Evolutionary conservation across 352 stramenopile species (phyloP).

Genomic region (Peronospora farinosa): DNA sequence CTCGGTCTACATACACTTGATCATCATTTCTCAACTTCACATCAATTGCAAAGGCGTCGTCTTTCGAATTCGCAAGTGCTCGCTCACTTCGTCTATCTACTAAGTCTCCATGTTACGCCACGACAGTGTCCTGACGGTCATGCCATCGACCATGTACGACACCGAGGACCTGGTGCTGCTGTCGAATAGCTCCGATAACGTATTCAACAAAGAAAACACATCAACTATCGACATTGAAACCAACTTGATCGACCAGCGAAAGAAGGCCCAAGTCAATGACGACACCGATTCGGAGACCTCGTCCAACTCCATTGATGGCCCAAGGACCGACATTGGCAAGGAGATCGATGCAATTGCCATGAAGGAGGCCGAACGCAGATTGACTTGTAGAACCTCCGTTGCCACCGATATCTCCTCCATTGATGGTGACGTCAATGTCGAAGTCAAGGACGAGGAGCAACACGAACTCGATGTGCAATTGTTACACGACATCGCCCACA

Average conservation of each 20-base stretch:
- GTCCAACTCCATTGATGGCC: constrained; percentile 22
- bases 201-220: constrained; percentile 11
- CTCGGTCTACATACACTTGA: constrained; percentile 9
- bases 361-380: constrained; percentile 22
- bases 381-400: constrained; percentile 21
- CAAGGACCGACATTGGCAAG: constrained; percentile 5
- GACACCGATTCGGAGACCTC: constrained; percentile 19
- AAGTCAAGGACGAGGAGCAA: constrained; percentile 13
- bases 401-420: constrained; percentile 23
- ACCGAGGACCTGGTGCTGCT: constrained; percentile 8
- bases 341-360: constrained; percentile 12
- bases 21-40: constrained; percentile 22
- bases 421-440: constrained; percentile 6
- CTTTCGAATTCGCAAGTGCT: not conserved
- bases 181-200: constrained; percentile 17
- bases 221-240: constrained; percentile 23
- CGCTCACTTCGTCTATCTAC: constrained; percentile 7
- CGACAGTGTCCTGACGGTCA: constrained; percentile 12
- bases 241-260: constrained; percentile 17
- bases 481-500: constrained; percentile 34
- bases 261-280: constrained; percentile 7
- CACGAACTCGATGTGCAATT: constrained; percentile 29
- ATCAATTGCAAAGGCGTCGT: constrained; percentile 15
- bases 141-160: constrained; percentile 4
- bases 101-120: constrained; percentile 25